Conservation (phyloP, 768 basidiomycete species). For the Boletus subcaerulescens region DNA sequence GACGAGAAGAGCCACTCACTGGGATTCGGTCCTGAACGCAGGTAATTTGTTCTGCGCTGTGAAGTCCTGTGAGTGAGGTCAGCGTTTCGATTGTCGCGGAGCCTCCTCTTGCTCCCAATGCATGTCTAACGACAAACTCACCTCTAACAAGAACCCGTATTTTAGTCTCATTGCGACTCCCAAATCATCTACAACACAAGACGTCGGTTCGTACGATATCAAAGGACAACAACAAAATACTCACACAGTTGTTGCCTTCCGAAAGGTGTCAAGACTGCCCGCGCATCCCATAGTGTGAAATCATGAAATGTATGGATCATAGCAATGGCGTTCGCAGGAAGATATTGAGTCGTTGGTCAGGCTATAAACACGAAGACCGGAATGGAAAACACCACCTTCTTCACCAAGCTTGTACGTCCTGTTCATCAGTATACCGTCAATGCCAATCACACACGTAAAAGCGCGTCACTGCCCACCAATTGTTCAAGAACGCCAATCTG, state of each 20-base stretch:
- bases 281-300: too few relatives aligned
- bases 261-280: slow-evolving; percentile 79
- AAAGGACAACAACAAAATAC: slow-evolving; percentile 19
- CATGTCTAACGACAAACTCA: slow-evolving; percentile 19
- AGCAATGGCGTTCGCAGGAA: neutral
- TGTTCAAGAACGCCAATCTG: slow-evolving; percentile 71
- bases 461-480: slow-evolving; percentile 51
- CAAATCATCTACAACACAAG: slow-evolving; percentile 46
- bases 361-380: neutral
- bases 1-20: slow-evolving; percentile 38
- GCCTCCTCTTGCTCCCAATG: neutral
- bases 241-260: slow-evolving; percentile 82
- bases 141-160: slow-evolving; percentile 75
- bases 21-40: slow-evolving; percentile 77
- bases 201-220: neutral
- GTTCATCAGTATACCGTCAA: neutral
- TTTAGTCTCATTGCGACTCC: slow-evolving; percentile 71
- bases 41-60: slow-evolving; percentile 59
- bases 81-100: neutral
- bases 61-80: slow-evolving; percentile 48
- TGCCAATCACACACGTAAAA: slow-evolving; percentile 7
- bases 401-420: slow-evolving; percentile 91
- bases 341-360: neutral
- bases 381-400: slow-evolving; percentile 50
- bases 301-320: neutral